Evolutionary conservation across 208 protist species (phyloP), one percentile per base, ranked within the genome.

Genomic region (Phytomonas francai): DNA sequence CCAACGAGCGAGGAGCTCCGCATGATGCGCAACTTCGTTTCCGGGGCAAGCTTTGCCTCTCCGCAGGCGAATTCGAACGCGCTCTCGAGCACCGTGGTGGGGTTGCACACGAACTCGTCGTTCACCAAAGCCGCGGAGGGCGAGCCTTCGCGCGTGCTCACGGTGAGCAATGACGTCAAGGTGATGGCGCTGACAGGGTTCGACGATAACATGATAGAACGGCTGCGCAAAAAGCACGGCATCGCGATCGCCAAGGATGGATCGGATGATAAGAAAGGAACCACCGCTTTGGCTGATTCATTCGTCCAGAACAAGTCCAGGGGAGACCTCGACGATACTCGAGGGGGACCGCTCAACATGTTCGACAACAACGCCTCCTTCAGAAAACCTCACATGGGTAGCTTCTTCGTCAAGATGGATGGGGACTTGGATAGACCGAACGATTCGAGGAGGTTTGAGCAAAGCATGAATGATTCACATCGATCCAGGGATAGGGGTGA

Each of bases 1-100:
- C 72, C 93, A 39, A 92, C 89, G 31, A 61, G 74, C 28, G 83
- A 91, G 59, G 89, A 95, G 68, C 76, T 80, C 63, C 74, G 80
- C 11, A 83, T 81, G 56, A 73, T 95, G 45, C 80, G 77, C 19
- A 77, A 80, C 63, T 83, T 88, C 49, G 68, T 93, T 22, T 45
- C 39, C 3, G 39, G 39, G 19, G 8, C 39, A 14, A 45, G 39
- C 19, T 45, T 45, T 45, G 2, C 8, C 12, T 45, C 39, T 7
- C 2, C 19, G 1, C 39, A 7, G 39, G 19, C 19, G 6, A 3
- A 7, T 11, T 45, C 39, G 39, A 45, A 45, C 39, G 1, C 2
- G 39, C 19, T 45, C 9, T 45, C 39, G 0, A 45, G 8, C 39
- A 45, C 12, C 19, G 28, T 16, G 30, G 39, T 45, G 11, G 39